A percentile compares a stretch with the other conserved stretches of the same genome.
phyloP scores from a whole-genome alignment of 1,284 basidiomycete species.

The Boletus smithii region DNA sequence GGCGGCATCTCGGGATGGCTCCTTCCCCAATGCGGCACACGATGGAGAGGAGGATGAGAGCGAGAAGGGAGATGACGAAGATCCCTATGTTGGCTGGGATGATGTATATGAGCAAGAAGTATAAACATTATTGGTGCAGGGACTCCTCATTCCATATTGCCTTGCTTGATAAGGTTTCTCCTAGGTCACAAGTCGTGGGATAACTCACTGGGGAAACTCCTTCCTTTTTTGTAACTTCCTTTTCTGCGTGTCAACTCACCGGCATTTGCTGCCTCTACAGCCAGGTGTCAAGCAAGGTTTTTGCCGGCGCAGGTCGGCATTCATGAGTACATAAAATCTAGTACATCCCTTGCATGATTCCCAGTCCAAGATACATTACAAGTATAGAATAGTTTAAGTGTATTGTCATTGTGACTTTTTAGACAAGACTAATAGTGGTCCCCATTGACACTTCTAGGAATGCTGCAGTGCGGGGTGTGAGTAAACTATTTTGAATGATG shows the following conservation, averaged over 20 bases:
- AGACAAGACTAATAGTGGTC: constrained; percentile 21
- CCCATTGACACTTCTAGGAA: constrained; percentile 19
- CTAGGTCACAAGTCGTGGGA: no score
- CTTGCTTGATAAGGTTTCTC: no score
- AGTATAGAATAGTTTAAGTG: constrained; percentile 30
- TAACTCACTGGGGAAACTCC: no score
- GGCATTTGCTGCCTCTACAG: no score
- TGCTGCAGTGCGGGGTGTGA: constrained; percentile 13
- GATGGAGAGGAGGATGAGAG: constrained; percentile 31
- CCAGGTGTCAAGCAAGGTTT: no score
- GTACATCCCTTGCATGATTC: neutral
- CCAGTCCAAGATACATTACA: constrained; percentile 19
- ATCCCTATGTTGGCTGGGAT: constrained; percentile 36
- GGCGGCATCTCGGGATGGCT: constrained; percentile 15
- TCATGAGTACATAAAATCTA: no score
- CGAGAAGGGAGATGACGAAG: constrained; percentile 33
- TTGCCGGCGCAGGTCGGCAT: no score
- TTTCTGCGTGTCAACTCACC: no score
- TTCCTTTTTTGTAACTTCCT: no score
- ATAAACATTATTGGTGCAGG: constrained; percentile 14
- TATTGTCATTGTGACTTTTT: constrained; percentile 26
- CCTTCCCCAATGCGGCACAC: constrained; percentile 10
- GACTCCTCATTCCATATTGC: no score
- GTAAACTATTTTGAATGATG: constrained; percentile 2
- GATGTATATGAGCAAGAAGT: constrained; percentile 44